Base-by-base conservation (phyloP, 805 yeast genomes). In the Metschnikowia rubicola region DNA sequence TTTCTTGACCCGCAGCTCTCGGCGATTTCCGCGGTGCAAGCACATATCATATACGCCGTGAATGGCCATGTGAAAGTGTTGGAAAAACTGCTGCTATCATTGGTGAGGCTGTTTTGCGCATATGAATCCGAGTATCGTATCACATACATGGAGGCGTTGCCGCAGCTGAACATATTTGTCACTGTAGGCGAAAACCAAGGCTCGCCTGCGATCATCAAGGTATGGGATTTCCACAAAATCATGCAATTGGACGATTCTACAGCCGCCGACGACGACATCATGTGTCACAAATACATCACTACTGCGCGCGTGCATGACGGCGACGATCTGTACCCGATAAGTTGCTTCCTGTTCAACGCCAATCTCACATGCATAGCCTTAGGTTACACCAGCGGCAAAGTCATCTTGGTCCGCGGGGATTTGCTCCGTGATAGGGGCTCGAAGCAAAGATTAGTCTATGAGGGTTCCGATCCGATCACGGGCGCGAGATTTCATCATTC, bases 391-490 rank as follows among this genome's bases (percentile, higher is more conserved):
- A 85, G 90, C 63, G 99, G 99, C 2, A 75, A 81, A 17, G 89
- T 91, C 2, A 70, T 91, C 2, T 68, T 91, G 7, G 79, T 91
- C 0, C 70, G 98, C 52, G 99, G 99, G 8, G 98, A 94, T 63
- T 64, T 94, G 30, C 55, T 88, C 7, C 80, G 90, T 56, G 99
- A 94, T 60, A 71, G 96, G 48, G 98, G 98, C 0, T 82, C 96
- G 9, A 79, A 94, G 53, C 98, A 92, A 59, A 71, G 97, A 29
- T 63, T 85, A 0, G 82, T 91, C 1, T 88, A 83, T 60, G 88
- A 85, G 48, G 79, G 83, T 43, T 68, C 74, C 2, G 94, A 88
- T 41, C 96, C 97, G 1, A 77, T 94, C 15, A 92, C 98, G 0
- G 85, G 88, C 0, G 66, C 92, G 1, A 77, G 78, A 29, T 79